Base-by-base conservation (phyloP, 1,284 basidiomycete species). In the Rhizoctonia solani region DNA sequence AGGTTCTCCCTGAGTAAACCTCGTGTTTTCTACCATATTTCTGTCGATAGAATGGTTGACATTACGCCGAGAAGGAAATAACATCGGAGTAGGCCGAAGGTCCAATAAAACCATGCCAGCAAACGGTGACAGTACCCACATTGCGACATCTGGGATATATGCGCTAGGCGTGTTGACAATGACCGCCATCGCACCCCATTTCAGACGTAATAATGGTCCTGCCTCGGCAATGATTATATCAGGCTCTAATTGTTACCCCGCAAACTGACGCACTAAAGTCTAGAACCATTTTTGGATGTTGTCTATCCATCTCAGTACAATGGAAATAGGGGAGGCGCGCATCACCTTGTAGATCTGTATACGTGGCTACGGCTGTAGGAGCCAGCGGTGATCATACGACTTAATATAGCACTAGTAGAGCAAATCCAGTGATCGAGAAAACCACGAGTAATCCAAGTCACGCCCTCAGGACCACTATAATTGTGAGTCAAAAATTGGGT, bases 221-320 rank as follows among this genome's bases (percentile, higher is more conserved):
- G 16, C 52, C 32, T 61, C 59, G 59, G 59, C 59, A 63, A 63
- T 63, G 47, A 63, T 16, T 29, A 53, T n/a, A 3, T 29, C 23
- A 53, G 23, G 50, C 29, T 53, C 50, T 32, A 37, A 50, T 46
- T 44, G 44, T 37, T 50, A 39, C 56, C 56, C 56, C 56, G 25
- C 56, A 61, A 49, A 34, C 1, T 25, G 32, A 46, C 44, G 21
- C 21, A 29, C 29, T 42, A 50, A 46, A 63, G 49, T 42, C 59
- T 37, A 52, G 59, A 63, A 42, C 59, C 14, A 25, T 53, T 53
- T n/a, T 8, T 2, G 27, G 27, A 16, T 13, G 50, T 21, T 49
- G 46, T 27, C 46, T 21, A 27, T 23, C 32, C 50, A 53, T 53
- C 29, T 53, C 32, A 25, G 30, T 27, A 34, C n/a, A 23, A 29